Evolutionary conservation across 257 asterid genomes (phyloP).

Genomic region (Coffea canephora): DNA sequence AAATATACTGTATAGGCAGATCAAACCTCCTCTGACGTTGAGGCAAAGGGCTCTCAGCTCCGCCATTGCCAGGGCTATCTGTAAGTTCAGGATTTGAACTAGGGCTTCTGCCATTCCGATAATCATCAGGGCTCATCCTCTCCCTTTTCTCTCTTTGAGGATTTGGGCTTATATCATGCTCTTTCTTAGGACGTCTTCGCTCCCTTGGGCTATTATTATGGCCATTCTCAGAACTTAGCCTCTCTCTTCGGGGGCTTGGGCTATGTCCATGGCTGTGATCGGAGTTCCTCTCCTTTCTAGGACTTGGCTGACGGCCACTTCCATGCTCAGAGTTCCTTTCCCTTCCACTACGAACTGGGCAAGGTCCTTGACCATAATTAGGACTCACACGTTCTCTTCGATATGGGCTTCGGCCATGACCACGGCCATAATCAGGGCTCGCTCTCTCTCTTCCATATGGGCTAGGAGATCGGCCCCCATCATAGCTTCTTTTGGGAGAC

Average conservation of each 20-base stretch:
- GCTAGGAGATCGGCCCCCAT: slow-evolving; percentile 53
- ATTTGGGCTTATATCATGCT: slow-evolving; percentile 28
- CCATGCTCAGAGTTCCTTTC: slow-evolving; percentile 34
- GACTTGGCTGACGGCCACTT: slow-evolving; percentile 40
- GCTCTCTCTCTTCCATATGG: slow-evolving; percentile 64
- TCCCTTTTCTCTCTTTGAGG: slow-evolving; percentile 45
- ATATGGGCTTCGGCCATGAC: slow-evolving; percentile 45
- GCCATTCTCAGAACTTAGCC: slow-evolving; percentile 33
- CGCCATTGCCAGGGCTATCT: slow-evolving; percentile 45
- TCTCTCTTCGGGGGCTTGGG: slow-evolving; percentile 41
- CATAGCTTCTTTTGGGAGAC: slow-evolving; percentile 68
- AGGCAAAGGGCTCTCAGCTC: slow-evolving; percentile 48
- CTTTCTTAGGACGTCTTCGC: slow-evolving; percentile 43
- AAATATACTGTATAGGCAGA: not conserved
- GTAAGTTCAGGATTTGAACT: slow-evolving; percentile 20
- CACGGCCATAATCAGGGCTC: slow-evolving; percentile 74
- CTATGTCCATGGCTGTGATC: slow-evolving; percentile 29
- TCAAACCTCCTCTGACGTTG: slow-evolving; percentile 48
- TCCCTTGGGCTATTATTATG: slow-evolving; percentile 29
- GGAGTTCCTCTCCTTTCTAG: slow-evolving; percentile 39
- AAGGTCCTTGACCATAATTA: slow-evolving; percentile 44
- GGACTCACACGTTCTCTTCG: slow-evolving; percentile 63
- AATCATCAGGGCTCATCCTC: slow-evolving; percentile 38
- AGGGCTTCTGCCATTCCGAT: slow-evolving; percentile 36
- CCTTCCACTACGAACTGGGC: slow-evolving; percentile 41